Conservation (phyloP, 1,284 basidiomycete genomes). For the Puccinia polysora region DNA sequence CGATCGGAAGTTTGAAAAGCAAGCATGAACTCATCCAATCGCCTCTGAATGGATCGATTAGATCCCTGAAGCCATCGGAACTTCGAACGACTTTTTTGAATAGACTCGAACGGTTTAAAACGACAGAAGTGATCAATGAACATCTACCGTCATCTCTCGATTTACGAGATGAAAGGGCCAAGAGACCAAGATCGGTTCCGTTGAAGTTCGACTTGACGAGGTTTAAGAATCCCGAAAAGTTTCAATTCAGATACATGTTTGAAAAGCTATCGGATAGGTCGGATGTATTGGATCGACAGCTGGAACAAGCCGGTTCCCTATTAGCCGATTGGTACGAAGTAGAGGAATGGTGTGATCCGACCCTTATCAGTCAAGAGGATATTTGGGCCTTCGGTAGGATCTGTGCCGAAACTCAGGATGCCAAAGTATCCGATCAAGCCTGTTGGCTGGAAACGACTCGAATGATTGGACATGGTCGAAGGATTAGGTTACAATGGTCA, state of each 20-base stretch:
- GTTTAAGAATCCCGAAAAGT: background rate
- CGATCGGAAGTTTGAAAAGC: background rate
- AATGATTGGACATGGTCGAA: conserved; percentile 66
- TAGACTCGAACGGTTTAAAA: conserved; percentile 33
- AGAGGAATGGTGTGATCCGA: conserved; percentile 64
- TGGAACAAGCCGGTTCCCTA: conserved; percentile 73
- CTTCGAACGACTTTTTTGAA: conserved; percentile 24
- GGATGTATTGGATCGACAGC: conserved; percentile 73
- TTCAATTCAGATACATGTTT: conserved; percentile 75
- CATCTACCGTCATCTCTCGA: conserved; percentile 16
- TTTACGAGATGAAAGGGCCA: background rate
- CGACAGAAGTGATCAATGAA: conserved; percentile 13
- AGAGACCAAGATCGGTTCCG: background rate
- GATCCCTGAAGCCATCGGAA: conserved; percentile 18
- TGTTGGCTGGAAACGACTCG: conserved; percentile 76
- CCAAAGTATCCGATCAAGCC: conserved; percentile 68
- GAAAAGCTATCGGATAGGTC: conserved; percentile 77
- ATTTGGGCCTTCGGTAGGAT: conserved; percentile 76
- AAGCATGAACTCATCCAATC: conserved; percentile 7
- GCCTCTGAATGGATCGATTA: background rate
- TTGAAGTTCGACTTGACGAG: conserved; percentile 10
- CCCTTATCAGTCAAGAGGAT: conserved; percentile 63
- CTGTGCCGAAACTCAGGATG: conserved; percentile 62
- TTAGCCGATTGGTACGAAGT: conserved; percentile 68
- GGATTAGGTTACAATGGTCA: conserved; percentile 69